Evolutionary conservation across 495 filamentous ascomycete species (phyloP), one percentile per base, ranked within the genome.

Genomic region (Sabuloglossum arenarium): DNA sequence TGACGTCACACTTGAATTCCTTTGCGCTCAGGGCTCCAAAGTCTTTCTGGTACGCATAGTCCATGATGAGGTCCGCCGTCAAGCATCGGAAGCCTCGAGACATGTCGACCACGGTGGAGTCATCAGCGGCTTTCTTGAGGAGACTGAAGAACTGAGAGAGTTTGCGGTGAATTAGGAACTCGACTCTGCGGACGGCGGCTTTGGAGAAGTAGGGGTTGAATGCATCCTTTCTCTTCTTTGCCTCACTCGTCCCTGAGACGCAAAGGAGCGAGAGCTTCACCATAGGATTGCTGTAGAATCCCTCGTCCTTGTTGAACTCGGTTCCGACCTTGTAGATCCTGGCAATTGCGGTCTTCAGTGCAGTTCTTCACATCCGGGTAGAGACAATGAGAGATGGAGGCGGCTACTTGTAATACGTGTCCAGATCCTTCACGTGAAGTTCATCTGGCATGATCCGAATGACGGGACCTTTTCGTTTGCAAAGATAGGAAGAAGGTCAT

Each of bases 391-490:
- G 45, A 49, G 45, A 25, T 49, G 12, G 21, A 24, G n/a, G 34
- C 8, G 8, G 19, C 45, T 49, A 49, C 45, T 49, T 23, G 45
- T 49, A 28, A 24, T 49, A 49, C 14, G 45, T 4, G 14, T 60
- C 62, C 1, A 64, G 67, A 55, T 73, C 66, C 42, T 55, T 65
- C n/a, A 73, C 62, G 59, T 73, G 69, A 30, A 72, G 53, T 52
- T 71, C 65, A 54, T 65, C 58, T 1, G 69, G 69, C 3, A 54
- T 56, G 56, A 72, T 70, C 27, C 69, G 68, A 28, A 72, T 62
- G 27, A 72, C 55, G 30, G 69, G 56, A 25, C 54, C 69, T 28
- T 58, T 25, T n/a, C n/a, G n/a, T n/a, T n/a, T n/a, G n/a, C n/a
- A n/a, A n/a, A n/a, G n/a, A n/a, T n/a, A n/a, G n/a, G n/a, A n/a